Conservation (phyloP, 768 basidiomycete species). For the Calocybe indica region DNA sequence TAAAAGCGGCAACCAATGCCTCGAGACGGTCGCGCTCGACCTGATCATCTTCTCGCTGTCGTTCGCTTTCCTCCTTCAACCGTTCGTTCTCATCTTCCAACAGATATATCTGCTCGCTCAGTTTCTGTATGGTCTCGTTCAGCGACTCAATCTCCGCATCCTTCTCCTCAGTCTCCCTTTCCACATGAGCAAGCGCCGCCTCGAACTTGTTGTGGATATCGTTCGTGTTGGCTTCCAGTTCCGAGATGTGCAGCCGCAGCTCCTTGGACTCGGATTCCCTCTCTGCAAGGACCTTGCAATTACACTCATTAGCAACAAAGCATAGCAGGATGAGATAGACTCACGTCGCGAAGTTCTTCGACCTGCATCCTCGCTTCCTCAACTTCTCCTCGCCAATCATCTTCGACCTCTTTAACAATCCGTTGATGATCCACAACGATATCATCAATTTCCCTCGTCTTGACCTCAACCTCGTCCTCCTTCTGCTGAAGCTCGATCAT, state of each 20-base stretch:
- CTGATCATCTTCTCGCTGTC: slow-evolving; percentile 63
- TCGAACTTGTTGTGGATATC: slow-evolving; percentile 74
- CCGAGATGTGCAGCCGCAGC: slow-evolving; percentile 65
- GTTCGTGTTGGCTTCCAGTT: slow-evolving; percentile 66
- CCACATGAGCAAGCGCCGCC: slow-evolving; percentile 67
- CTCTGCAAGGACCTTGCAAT: slow-evolving; percentile 60
- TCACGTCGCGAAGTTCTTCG: slow-evolving; percentile 73
- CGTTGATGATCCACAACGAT: slow-evolving; percentile 68
- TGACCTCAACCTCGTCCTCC: slow-evolving; percentile 82
- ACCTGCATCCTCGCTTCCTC: slow-evolving; percentile 74
- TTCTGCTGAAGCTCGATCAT: slow-evolving; percentile 81
- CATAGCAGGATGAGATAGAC: slow-evolving; percentile 10
- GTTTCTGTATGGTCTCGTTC: slow-evolving; percentile 72
- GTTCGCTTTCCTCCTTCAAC: slow-evolving; percentile 64
- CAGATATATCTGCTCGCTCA: slow-evolving; percentile 75
- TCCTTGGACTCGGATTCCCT: slow-evolving; percentile 76
- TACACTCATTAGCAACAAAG: slow-evolving; percentile 4
- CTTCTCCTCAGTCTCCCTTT: slow-evolving; percentile 73
- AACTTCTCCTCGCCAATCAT: slow-evolving; percentile 86
- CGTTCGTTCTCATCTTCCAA: slow-evolving; percentile 86
- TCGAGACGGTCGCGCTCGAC: slow-evolving; percentile 67
- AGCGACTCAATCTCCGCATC: slow-evolving; percentile 71
- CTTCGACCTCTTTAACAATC: slow-evolving; percentile 68
- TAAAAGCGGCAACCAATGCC: slow-evolving; percentile 63
- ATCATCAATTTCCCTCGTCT: slow-evolving; percentile 73